Conservation (phyloP, 148 eudicot species). For the Camellia granthamiana region DNA sequence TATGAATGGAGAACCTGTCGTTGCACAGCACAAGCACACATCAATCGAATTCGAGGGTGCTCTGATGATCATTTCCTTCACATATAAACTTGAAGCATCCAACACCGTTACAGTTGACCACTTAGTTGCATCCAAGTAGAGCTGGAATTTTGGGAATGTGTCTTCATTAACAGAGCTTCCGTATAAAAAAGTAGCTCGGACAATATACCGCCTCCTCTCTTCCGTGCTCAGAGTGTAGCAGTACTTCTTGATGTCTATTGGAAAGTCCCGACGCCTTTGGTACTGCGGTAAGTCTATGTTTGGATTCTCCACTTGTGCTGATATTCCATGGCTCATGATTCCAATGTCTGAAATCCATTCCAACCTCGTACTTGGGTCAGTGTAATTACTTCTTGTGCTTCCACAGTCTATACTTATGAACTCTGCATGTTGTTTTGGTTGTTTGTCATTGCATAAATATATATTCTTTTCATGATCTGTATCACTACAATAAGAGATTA, state of each 20-base stretch:
- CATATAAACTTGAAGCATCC: conserved; percentile 59
- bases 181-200: conserved; percentile 78
- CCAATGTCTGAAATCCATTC: conserved; percentile 72
- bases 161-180: conserved; percentile 50
- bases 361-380: conserved; percentile 54
- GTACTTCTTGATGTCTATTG: conserved; percentile 63
- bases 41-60: conserved; percentile 70
- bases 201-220: conserved; percentile 72
- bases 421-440: conserved; percentile 51
- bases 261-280: conserved; percentile 66
- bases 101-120: conserved; percentile 77
- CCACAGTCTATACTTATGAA: conserved; percentile 97
- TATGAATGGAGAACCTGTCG: conserved; percentile 82
- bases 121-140: conserved; percentile 87
- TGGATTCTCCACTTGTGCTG: conserved; percentile 34
- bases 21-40: conserved; percentile 90
- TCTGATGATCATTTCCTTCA: conserved; percentile 81
- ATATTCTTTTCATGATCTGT: not conserved
- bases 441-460: not conserved
- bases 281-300: conserved; percentile 45
- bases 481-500: not conserved
- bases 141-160: conserved; percentile 74
- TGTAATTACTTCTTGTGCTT: conserved; percentile 55
- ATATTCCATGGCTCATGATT: conserved; percentile 46
- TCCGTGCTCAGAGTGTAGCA: conserved; percentile 67